A percentile compares a stretch with the other conserved stretches of the same genome.
These are phyloP conservation scores for Pelargonium fulgidum DNA, from an alignment of 441 rosid genomes.

Conservation along the genomic window DNA sequence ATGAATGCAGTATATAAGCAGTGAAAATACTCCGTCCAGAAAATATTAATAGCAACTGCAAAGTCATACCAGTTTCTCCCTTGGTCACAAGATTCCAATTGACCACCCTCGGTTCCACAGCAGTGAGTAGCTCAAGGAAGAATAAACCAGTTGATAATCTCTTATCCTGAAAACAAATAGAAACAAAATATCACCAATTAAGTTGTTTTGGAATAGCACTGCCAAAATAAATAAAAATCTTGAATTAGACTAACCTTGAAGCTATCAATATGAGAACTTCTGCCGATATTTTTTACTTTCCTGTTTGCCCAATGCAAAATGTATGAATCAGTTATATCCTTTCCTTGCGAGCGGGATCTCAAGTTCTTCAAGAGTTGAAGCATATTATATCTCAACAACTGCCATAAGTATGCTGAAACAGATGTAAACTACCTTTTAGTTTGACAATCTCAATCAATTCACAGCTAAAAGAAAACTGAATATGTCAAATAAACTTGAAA, in stretches of 20 bases:
- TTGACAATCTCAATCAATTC: not conserved
- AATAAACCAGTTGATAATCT: conserved; percentile 71
- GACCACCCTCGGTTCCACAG: conserved; percentile 85
- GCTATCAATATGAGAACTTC: conserved; percentile 65
- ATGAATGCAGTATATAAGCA: too few species aligned
- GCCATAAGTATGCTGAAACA: conserved; percentile 89
- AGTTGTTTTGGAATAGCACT: not conserved
- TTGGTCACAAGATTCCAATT: conserved; percentile 68
- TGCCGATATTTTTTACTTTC: conserved; percentile 61
- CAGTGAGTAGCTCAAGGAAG: conserved; percentile 85
- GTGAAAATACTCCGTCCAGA: conserved; percentile 12
- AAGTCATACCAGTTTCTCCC: conserved; percentile 44
- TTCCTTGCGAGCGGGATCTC: conserved; percentile 68
- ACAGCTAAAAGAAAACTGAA: not conserved
- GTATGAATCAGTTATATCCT: conserved; percentile 72
- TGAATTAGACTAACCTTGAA: conserved; percentile 49
- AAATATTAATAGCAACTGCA: not conserved
- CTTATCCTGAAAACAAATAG: conserved; percentile 52
- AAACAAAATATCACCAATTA: conserved; percentile 1
- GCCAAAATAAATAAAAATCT: conserved; percentile 2
- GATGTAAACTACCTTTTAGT: conserved; percentile 12
- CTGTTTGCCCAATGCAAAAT: conserved; percentile 81
- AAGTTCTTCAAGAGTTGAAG: conserved; percentile 84
- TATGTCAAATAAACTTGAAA: not conserved
- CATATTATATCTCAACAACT: conserved; percentile 85